Percentiles rank a stretch among this genome's conserved stretches.
Evolutionary conservation across 177 flowering plant species (phyloP).

Genomic region (Vitis hybrid): DNA sequence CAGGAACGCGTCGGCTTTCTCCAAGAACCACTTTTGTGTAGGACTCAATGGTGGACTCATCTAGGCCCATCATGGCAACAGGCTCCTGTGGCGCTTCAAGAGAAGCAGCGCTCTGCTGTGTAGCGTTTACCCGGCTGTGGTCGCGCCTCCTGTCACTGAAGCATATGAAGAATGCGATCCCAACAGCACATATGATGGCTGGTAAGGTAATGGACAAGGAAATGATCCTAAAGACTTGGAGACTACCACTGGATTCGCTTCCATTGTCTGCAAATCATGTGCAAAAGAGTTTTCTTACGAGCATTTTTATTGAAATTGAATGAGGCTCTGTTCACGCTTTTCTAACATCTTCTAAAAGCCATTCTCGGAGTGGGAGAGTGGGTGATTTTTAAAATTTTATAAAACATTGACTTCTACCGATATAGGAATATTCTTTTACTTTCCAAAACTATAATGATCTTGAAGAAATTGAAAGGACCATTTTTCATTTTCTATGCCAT

Average conservation of each 20-base stretch:
- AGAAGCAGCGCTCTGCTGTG: neutral
- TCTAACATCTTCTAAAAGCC: no score
- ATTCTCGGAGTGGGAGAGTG: no score
- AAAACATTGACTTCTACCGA: no score
- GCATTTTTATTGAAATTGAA: no score
- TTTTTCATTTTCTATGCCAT: no score
- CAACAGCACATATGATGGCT: constrained; percentile 19
- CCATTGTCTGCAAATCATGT: constrained; percentile 5
- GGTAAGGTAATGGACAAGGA: constrained; percentile 33
- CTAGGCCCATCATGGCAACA: constrained; percentile 27
- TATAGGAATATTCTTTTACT: no score
- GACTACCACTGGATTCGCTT: constrained; percentile 10
- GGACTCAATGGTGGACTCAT: constrained; percentile 48
- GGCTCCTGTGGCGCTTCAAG: constrained; percentile 20
- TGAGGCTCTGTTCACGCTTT: neutral
- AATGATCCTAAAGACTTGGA: constrained; percentile 28
- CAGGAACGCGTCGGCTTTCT: constrained; percentile 47
- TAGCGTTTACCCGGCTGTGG: neutral
- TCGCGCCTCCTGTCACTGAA: constrained; percentile 9
- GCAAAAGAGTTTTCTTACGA: no score
- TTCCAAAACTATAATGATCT: no score
- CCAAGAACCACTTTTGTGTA: constrained; percentile 41
- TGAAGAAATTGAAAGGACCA: no score
- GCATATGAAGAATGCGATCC: constrained; percentile 22
- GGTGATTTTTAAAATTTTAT: no score